Conservation (phyloP, 345 rosid species). For the Syzygium oleosum region DNA sequence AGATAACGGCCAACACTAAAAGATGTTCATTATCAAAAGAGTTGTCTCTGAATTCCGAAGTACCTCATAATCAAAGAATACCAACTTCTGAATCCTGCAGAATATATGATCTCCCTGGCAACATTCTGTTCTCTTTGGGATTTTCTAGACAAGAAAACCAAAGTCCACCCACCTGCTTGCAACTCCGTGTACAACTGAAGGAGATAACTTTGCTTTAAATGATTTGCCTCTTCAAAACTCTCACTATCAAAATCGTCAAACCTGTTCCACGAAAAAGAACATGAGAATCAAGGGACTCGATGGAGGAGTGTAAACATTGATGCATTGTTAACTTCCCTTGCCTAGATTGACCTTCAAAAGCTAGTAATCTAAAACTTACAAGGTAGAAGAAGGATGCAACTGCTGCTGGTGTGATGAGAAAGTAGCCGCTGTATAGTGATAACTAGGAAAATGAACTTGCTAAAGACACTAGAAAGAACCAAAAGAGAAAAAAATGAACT, state of each 20-base stretch:
- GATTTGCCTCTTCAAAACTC: constrained; percentile 22
- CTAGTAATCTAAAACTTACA: neutral
- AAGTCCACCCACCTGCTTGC: constrained; percentile 47
- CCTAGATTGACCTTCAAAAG: neutral
- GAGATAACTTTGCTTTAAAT: constrained; percentile 20
- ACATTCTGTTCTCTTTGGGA: constrained; percentile 26
- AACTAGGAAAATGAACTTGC: neutral
- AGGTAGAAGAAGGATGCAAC: neutral
- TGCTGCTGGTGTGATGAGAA: neutral
- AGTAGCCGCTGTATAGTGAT: neutral
- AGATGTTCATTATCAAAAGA: neutral
- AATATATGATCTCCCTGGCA: constrained; percentile 25
- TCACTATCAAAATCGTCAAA: neutral
- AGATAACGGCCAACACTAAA: neutral
- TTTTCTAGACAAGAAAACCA: constrained; percentile 52
- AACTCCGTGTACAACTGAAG: constrained; percentile 39
- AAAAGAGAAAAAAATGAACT: neutral
- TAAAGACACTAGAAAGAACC: neutral
- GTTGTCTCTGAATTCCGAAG: neutral
- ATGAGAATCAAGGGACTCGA: neutral
- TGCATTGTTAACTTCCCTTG: neutral
- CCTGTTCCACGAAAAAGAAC: neutral
- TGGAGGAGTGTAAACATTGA: neutral
- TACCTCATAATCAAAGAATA: constrained; percentile 69
- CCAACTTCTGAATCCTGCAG: constrained; percentile 59